Conservation (phyloP, 495 filamentous ascomycete species). For the Podospora tetraspora region DNA sequence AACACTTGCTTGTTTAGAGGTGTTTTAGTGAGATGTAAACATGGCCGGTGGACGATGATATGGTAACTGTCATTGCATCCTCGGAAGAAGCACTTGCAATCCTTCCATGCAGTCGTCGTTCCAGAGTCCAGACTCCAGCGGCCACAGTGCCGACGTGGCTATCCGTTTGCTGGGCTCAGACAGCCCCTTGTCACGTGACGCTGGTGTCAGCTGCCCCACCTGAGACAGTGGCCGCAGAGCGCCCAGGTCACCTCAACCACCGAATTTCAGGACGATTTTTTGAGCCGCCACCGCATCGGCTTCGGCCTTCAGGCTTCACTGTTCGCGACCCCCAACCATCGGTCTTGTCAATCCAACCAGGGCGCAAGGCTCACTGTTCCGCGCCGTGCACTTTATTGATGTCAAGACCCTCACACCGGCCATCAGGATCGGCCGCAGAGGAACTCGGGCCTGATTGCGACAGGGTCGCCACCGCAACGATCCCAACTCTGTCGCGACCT, state of each 20-base stretch:
- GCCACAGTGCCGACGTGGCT: not conserved
- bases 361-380: not conserved
- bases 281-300: slow-evolving; percentile 1
- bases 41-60: not conserved
- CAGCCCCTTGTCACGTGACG: not conserved
- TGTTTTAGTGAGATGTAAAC: not conserved
- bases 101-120: not conserved
- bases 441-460: slow-evolving; percentile 18
- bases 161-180: not conserved
- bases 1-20: not conserved
- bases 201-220: slow-evolving; percentile 13
- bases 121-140: not conserved
- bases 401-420: slow-evolving; percentile 9
- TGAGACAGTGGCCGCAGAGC: slow-evolving; percentile 12
- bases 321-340: not conserved
- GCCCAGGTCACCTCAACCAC: slow-evolving; percentile 13
- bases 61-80: not conserved
- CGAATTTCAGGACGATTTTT: slow-evolving; percentile 10
- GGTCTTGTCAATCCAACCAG: not conserved
- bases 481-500: slow-evolving; percentile 7
- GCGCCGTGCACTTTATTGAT: not conserved
- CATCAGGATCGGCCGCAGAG: slow-evolving; percentile 21
- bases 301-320: not conserved
- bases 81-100: not conserved
- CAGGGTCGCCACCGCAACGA: not conserved